A percentile compares a stretch with the other conserved stretches of the same genome.
phyloP scores from a whole-genome alignment of 176 grass and related monocot genomes.

The Stipa capillata region DNA sequence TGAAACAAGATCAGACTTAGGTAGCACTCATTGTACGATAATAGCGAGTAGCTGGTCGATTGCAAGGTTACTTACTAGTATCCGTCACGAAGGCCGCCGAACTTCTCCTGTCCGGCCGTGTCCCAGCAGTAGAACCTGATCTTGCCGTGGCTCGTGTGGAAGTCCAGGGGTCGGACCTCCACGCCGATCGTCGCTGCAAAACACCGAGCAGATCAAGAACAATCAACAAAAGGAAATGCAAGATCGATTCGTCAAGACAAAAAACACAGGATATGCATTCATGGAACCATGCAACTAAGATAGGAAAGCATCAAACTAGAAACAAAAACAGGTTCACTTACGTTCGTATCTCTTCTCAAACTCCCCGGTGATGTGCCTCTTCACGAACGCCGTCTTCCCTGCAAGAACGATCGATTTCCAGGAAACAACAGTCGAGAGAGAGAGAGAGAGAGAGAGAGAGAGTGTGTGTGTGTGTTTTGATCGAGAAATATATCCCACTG shows the following conservation, averaged over 20 bases:
- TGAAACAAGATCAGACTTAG: neutral
- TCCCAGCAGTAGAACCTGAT: slow-evolving; percentile 69
- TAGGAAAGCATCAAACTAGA: neutral
- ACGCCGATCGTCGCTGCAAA: slow-evolving; percentile 70
- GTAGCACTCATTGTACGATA: neutral
- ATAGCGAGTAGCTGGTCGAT: neutral
- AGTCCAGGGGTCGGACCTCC: slow-evolving; percentile 64
- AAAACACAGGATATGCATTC: neutral
- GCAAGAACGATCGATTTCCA: too few relatives aligned
- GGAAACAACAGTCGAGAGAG: too few relatives aligned
- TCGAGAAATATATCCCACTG: too few relatives aligned
- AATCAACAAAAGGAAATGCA: neutral
- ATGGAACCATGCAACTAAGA: neutral
- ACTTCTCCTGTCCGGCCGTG: slow-evolving; percentile 74
- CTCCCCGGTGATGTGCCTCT: slow-evolving; percentile 79
- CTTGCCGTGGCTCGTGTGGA: slow-evolving; percentile 49
- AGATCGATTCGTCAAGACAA: neutral
- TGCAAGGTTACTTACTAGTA: slow-evolving; percentile 59
- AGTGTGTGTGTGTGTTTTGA: too few relatives aligned
- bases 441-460: too few relatives aligned
- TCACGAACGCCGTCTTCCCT: slow-evolving; percentile 86
- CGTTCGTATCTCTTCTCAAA: slow-evolving; percentile 75
- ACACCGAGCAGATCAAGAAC: neutral
- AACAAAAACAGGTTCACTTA: neutral
- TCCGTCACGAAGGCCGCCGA: slow-evolving; percentile 67